A percentile compares a stretch with the other conserved stretches of the same genome.
Conservation (phyloP, 257 asterid species). For the Osmanthus fragrans region DNA sequence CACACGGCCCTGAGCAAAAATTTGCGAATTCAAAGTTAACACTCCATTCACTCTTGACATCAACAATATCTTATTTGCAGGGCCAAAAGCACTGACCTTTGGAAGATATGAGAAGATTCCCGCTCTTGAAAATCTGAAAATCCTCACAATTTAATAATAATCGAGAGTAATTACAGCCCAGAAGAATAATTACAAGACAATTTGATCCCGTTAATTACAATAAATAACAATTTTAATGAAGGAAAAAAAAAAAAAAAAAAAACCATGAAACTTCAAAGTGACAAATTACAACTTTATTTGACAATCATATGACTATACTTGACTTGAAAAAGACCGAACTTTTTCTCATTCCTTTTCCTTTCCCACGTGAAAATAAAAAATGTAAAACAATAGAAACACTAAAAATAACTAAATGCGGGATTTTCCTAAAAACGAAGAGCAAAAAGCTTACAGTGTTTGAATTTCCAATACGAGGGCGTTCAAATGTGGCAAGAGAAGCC, state of each 20-base stretch:
- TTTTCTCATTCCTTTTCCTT: conserved; percentile 23
- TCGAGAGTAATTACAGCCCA: conserved; percentile 19
- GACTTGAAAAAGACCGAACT: conserved; percentile 26
- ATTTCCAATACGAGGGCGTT: conserved; percentile 84
- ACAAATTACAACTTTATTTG: conserved; percentile 15
- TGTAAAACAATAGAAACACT: background rate
- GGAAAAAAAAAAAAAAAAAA: conserved; percentile 5
- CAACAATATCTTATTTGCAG: conserved; percentile 3
- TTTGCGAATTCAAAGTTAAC: conserved; percentile 13
- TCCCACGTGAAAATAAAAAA: conserved; percentile 9
- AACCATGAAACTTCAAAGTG: conserved; percentile 4
- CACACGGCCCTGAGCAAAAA: background rate
- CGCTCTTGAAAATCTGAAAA: conserved; percentile 96
- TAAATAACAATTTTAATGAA: background rate
- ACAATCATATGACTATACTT: conserved; percentile 42
- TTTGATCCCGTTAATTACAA: background rate
- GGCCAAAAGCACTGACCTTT: conserved; percentile 63
- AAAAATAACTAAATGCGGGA: background rate
- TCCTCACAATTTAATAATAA: conserved; percentile 19
- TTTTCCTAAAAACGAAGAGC: background rate
- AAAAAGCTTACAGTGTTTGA: conserved; percentile 67
- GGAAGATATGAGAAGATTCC: conserved; percentile 91
- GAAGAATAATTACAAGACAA: conserved; percentile 17
- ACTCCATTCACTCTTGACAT: conserved; percentile 6
- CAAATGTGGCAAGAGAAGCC: conserved; percentile 76